Evolutionary conservation across 352 stramenopile genomes (phyloP).

Genomic region (Elongisporangium prolatum): DNA sequence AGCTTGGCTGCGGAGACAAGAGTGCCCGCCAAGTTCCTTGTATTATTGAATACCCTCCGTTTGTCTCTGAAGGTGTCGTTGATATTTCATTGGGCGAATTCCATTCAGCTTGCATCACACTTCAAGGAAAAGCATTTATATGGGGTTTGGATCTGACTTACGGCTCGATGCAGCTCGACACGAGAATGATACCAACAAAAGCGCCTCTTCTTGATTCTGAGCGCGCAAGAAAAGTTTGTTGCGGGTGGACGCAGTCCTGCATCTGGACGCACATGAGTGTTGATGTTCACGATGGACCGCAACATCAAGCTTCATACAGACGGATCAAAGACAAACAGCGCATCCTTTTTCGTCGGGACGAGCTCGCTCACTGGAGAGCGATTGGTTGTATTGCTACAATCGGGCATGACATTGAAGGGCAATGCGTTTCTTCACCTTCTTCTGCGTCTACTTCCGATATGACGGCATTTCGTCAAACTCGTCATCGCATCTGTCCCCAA

Average conservation of each 20-base stretch:
- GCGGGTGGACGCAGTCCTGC: constrained; percentile 64
- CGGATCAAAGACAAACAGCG: background rate
- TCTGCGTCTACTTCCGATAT: background rate
- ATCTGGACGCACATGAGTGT: constrained; percentile 36
- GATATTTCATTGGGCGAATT: constrained; percentile 70
- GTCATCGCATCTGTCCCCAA: background rate
- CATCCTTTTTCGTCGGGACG: constrained; percentile 17
- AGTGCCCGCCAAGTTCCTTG: constrained; percentile 31
- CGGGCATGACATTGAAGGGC: background rate
- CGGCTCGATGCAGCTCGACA: constrained; percentile 2
- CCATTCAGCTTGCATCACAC: constrained; percentile 58
- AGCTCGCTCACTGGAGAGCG: constrained; percentile 15
- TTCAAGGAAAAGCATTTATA: constrained; percentile 32
- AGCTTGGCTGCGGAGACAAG: constrained; percentile 62
- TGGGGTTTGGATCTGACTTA: constrained; percentile 62
- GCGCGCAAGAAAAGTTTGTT: constrained; percentile 38
- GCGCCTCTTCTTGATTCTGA: constrained; percentile 15
- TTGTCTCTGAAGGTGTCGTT: constrained; percentile 40
- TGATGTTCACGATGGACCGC: constrained; percentile 4
- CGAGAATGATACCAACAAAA: background rate
- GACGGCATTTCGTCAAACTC: background rate
- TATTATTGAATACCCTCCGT: constrained; percentile 31
- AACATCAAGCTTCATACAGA: background rate
- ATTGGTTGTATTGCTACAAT: background rate
- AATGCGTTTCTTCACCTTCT: background rate